Conservation (phyloP, 73 alveolate species). For the Paramecium caudatum region DNA sequence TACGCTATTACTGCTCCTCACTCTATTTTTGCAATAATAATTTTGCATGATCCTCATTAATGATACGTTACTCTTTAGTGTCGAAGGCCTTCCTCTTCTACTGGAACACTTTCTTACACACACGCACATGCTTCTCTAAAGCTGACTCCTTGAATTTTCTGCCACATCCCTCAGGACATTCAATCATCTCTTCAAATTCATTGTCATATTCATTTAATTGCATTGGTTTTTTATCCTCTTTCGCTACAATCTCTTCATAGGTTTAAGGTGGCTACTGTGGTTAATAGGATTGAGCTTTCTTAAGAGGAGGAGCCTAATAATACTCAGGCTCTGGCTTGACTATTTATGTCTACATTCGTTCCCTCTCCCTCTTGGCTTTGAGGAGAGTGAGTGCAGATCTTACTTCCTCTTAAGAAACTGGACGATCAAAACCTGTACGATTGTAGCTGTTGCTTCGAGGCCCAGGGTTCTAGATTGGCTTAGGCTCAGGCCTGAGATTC, state of each 20-base stretch:
- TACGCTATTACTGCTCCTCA: too few relatives aligned
- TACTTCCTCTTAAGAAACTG: slow-evolving; percentile 60
- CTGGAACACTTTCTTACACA: slow-evolving; percentile 77
- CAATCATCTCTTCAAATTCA: slow-evolving; percentile 57
- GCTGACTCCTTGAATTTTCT: slow-evolving; percentile 70
- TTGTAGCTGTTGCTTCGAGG: slow-evolving; percentile 13
- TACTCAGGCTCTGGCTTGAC: neutral
- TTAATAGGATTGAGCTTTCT: slow-evolving; percentile 16
- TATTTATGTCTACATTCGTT: neutral
- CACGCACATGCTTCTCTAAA: slow-evolving; percentile 67
- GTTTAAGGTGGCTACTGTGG: neutral
- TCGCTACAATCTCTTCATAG: slow-evolving; percentile 3
- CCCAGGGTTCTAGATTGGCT: neutral
- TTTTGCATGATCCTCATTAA: slow-evolving; percentile 71
- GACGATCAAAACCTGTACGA: slow-evolving; percentile 29
- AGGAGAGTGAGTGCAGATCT: slow-evolving; percentile 46
- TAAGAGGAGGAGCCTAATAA: neutral
- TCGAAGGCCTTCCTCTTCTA: slow-evolving; percentile 74
- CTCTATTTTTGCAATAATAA: neutral
- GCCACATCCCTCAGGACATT: slow-evolving; percentile 80
- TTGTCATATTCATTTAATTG: slow-evolving; percentile 1
- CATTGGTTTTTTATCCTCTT: neutral
- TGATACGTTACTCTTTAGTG: slow-evolving; percentile 61
- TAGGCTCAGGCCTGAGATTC: neutral
- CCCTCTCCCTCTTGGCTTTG: slow-evolving; percentile 28